These are phyloP conservation scores for Achlya hypogyna DNA, from an alignment of 352 stramenopile species.

Conservation along the genomic window DNA sequence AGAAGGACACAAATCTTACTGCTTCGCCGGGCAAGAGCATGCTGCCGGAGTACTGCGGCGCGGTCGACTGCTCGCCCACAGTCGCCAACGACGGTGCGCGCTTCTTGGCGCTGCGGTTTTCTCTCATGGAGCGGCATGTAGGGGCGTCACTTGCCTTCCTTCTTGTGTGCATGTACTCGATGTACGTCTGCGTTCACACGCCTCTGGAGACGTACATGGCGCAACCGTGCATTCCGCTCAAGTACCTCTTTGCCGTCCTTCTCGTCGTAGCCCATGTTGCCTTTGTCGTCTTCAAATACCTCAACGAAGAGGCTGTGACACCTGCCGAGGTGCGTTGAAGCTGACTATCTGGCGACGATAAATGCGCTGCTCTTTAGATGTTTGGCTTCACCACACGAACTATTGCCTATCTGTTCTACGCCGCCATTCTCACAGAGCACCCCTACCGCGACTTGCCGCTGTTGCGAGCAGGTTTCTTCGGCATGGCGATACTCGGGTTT, in stretches of 20 bases:
- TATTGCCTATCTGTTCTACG: conserved; percentile 1
- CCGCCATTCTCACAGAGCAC: not conserved
- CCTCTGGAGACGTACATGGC: not conserved
- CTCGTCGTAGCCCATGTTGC: conserved; percentile 1
- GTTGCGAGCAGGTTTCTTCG: not conserved
- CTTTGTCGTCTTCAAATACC: conserved; percentile 1
- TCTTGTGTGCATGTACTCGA: not conserved
- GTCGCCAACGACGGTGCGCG: conserved; percentile 5
- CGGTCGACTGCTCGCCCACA: conserved; percentile 6
- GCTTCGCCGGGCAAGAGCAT: not conserved
- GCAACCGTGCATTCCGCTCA: not conserved
- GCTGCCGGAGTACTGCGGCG: conserved; percentile 16
- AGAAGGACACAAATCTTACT: not conserved
- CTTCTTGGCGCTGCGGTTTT: not conserved
- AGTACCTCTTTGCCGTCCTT: conserved; percentile 4
- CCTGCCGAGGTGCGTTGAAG: not conserved
- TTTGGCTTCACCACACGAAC: not conserved
- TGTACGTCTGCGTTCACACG: conserved; percentile 1
- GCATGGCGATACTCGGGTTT: not conserved
- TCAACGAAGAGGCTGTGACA: not conserved
- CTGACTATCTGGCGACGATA: not conserved
- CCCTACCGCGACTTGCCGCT: not conserved
- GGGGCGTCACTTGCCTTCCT: conserved; percentile 2
- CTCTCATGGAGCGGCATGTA: not conserved
- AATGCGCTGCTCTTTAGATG: not conserved